Conservation (phyloP, 164 flowering plant species). For the Cinnamomum chago region DNA sequence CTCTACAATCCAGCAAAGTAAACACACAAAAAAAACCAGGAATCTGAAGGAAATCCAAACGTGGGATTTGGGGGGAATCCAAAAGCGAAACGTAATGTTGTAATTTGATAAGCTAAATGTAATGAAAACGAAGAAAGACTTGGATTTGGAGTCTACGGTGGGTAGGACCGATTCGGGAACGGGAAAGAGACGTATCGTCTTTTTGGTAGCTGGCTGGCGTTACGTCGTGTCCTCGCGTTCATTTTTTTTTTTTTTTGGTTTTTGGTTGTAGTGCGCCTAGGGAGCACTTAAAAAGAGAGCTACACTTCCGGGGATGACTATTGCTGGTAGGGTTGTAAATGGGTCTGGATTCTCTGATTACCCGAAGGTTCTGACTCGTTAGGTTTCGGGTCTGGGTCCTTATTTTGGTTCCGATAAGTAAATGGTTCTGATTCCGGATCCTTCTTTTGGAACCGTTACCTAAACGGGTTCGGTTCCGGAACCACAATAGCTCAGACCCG, state of each 20-base stretch:
- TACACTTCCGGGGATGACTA: too few species aligned
- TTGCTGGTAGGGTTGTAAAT: too few species aligned
- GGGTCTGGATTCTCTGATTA: too few species aligned
- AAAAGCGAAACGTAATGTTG: not conserved
- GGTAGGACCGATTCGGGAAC: not conserved
- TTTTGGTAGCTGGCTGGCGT: not conserved
- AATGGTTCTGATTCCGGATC: too few species aligned
- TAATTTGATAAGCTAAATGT: not conserved
- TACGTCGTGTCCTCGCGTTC: not conserved
- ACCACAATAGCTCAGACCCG: too few species aligned
- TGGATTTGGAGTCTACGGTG: not conserved
- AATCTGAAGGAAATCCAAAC: not conserved
- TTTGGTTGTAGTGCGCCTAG: not conserved
- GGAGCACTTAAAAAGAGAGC: not conserved
- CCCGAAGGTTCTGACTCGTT: too few species aligned
- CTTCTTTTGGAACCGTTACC: too few species aligned
- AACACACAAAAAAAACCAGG: not conserved
- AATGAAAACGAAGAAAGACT: not conserved
- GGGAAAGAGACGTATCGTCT: not conserved
- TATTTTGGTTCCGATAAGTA: too few species aligned
- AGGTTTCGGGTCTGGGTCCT: too few species aligned
- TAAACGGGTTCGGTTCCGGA: too few species aligned
- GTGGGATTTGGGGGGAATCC: not conserved
- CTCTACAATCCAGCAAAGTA: not conserved
- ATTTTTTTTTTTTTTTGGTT: too few species aligned